A percentile compares a stretch with the other conserved stretches of the same genome.
These are phyloP conservation scores for Phragmites australis DNA, from an alignment of 176 grass and related monocot species.

Conservation along the genomic window DNA sequence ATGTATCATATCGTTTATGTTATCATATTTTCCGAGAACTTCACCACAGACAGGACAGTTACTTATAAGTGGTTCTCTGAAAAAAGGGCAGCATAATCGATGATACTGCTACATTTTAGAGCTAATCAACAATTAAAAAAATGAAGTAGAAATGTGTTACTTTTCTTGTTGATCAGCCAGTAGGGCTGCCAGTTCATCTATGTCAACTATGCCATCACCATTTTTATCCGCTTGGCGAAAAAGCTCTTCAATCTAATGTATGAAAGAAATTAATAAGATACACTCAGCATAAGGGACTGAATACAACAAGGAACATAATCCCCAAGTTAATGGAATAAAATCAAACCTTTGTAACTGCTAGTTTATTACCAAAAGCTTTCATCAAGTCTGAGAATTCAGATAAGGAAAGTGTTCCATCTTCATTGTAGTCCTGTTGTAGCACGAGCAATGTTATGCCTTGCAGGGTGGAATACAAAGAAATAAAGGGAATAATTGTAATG, in stretches of 20 bases:
- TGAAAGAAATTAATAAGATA: constrained; percentile 32
- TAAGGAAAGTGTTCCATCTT: constrained; percentile 63
- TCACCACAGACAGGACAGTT: constrained; percentile 97
- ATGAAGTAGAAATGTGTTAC: constrained; percentile 52
- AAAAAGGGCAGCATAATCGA: constrained; percentile 29
- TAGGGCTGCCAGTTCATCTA: constrained; percentile 82
- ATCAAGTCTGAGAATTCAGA: constrained; percentile 90
- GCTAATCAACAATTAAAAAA: background rate
- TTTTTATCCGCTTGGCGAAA: constrained; percentile 89
- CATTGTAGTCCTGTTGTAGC: constrained; percentile 73
- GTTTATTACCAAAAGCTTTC: constrained; percentile 84
- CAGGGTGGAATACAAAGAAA: constrained; percentile 27
- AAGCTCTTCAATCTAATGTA: constrained; percentile 75
- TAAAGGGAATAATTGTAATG: constrained; percentile 24
- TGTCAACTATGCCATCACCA: constrained; percentile 89
- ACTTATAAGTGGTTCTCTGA: constrained; percentile 94
- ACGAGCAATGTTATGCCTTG: constrained; percentile 12
- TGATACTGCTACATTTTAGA: constrained; percentile 8
- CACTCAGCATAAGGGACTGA: constrained; percentile 3
- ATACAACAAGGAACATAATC: constrained; percentile 28
- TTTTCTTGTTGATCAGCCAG: constrained; percentile 83
- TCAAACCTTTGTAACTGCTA: constrained; percentile 72
- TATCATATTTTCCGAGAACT: constrained; percentile 79
- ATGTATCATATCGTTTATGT: constrained; percentile 98
- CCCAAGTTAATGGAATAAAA: constrained; percentile 2